phyloP scores from a whole-genome alignment of 73 alveolate genomes.

The Paramecium tetraurelia region DNA sequence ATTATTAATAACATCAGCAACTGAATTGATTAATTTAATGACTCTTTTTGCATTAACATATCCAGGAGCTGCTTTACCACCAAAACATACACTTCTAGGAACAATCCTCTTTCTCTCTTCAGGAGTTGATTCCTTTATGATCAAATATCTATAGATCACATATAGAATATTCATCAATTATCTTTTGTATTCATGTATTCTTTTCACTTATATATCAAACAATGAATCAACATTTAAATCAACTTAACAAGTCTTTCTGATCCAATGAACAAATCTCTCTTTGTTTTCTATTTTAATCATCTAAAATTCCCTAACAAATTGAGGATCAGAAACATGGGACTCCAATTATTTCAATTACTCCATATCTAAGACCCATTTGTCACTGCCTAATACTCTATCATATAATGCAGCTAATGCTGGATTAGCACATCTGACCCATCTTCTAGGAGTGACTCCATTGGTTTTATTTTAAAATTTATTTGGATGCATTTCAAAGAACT shows the following conservation, averaged over 20 bases:
- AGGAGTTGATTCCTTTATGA: constrained; percentile 71
- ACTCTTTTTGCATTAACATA: constrained; percentile 95
- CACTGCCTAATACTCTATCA: constrained; percentile 78
- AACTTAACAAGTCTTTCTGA: constrained; percentile 72
- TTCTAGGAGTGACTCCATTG: constrained; percentile 98
- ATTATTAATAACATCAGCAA: constrained; percentile 73
- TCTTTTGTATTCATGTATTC: constrained; percentile 98
- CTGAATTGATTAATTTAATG: constrained; percentile 92
- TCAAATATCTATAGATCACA: constrained; percentile 77
- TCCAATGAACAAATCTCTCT: constrained; percentile 78
- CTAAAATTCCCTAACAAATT: constrained; percentile 67
- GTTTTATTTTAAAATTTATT: constrained; percentile 78
- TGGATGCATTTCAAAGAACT: constrained; percentile 71
- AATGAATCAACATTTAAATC: constrained; percentile 61
- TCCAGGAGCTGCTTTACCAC: constrained; percentile 99
- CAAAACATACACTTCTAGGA: constrained; percentile 85
- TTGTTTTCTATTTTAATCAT: constrained; percentile 84
- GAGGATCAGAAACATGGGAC: constrained; percentile 65
- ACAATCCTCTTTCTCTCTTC: constrained; percentile 73
- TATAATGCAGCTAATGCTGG: constrained; percentile 89
- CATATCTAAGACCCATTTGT: constrained; percentile 80
- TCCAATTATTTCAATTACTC: constrained; percentile 65
- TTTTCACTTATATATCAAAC: constrained; percentile 79
- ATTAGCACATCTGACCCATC: constrained; percentile 99
- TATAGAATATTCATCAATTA: constrained; percentile 88